phyloP scores from a whole-genome alignment of 306 rosid species.

The Citrullus colocynthis region DNA sequence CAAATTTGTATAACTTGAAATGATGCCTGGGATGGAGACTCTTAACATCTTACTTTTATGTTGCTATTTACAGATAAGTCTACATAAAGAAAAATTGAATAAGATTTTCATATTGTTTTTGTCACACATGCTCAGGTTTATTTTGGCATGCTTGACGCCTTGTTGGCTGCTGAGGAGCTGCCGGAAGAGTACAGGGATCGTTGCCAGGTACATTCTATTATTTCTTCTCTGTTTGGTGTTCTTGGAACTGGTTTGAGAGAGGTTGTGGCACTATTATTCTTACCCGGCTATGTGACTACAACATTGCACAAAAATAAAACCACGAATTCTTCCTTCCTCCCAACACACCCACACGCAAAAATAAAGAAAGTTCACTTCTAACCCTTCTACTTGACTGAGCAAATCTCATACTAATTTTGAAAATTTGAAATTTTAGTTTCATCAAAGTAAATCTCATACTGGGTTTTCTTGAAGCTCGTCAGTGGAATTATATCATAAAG shows the following conservation, averaged over 20 bases:
- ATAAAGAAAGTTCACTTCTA: neutral
- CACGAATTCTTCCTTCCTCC: neutral
- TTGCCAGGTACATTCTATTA: slow-evolving; percentile 41
- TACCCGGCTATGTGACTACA: neutral
- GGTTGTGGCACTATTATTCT: neutral
- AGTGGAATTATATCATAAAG: no score
- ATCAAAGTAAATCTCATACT: no score
- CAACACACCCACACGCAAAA: neutral
- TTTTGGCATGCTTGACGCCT: slow-evolving; percentile 99
- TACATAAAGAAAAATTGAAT: neutral
- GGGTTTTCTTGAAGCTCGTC: no score
- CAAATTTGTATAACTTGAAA: neutral
- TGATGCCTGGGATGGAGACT: neutral
- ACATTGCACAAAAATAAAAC: neutral
- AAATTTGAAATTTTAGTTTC: neutral
- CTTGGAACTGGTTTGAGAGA: neutral
- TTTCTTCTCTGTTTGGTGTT: slow-evolving; percentile 1
- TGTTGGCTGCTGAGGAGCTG: slow-evolving; percentile 91
- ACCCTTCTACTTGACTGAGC: neutral
- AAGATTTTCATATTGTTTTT: slow-evolving; percentile 16
- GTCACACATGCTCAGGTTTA: slow-evolving; percentile 46
- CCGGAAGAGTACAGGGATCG: slow-evolving; percentile 90
- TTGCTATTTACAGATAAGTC: slow-evolving; percentile 6
- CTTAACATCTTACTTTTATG: neutral
- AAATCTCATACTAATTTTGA: neutral